phyloP scores from a whole-genome alignment of 1,284 basidiomycete species.

The Papiliotrema nemorosa region DNA sequence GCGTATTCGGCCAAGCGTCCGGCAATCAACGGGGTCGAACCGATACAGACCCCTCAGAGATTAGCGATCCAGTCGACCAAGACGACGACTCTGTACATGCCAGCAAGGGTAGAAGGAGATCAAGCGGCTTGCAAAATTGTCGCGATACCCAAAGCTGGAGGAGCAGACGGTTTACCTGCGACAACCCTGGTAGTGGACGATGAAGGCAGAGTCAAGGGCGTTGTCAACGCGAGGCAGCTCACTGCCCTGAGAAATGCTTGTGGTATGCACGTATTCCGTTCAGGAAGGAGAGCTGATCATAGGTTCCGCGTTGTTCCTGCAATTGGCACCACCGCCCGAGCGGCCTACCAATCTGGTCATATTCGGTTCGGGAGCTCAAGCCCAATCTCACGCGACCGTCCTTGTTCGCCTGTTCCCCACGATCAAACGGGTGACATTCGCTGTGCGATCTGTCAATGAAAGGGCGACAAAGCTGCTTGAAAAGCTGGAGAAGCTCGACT shows the following conservation, averaged over 20 bases:
- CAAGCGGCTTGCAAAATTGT: conserved; percentile 68
- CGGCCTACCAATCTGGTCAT: conserved; percentile 57
- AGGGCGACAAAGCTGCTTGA: conserved; percentile 54
- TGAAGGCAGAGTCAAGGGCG: conserved; percentile 61
- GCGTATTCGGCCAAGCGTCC: conserved; percentile 26
- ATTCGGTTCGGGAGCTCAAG: conserved; percentile 66
- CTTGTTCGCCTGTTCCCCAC: conserved; percentile 60
- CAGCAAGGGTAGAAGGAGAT: conserved; percentile 34
- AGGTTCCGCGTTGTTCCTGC: conserved; percentile 71
- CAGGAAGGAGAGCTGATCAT: neutral
- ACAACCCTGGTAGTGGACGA: conserved; percentile 74
- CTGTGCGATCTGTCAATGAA: conserved; percentile 61
- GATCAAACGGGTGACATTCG: conserved; percentile 58
- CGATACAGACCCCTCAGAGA: conserved; percentile 42
- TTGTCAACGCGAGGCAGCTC: conserved; percentile 70
- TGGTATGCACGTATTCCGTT: conserved; percentile 54
- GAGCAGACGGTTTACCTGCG: conserved; percentile 62
- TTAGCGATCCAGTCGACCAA: conserved; percentile 24
- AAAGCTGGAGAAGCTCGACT: conserved; percentile 51
- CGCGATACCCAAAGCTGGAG: conserved; percentile 56
- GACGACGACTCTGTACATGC: conserved; percentile 48
- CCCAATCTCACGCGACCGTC: conserved; percentile 64
- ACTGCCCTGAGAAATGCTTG: conserved; percentile 78
- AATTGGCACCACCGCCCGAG: conserved; percentile 50
- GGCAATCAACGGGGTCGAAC: neutral